These are phyloP conservation scores for Parastagonospora avenae DNA, from an alignment of 2,329 filamentous ascomycete species.

Conservation along the genomic window DNA sequence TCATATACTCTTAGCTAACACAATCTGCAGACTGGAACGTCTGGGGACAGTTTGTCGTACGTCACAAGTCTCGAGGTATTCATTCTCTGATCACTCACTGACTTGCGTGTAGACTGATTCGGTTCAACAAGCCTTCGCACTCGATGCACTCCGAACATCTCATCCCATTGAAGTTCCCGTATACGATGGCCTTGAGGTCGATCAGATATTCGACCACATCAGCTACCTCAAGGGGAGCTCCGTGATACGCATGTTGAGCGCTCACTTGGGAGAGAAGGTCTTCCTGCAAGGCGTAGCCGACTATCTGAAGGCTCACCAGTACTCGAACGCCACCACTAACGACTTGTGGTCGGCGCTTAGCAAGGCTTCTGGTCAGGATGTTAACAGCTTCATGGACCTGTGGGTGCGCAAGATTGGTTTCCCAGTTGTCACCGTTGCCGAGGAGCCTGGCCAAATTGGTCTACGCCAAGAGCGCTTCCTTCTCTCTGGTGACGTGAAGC, in stretches of 20 bases:
- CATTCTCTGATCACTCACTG: conserved; percentile 35
- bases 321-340: conserved; percentile 87
- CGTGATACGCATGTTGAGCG: conserved; percentile 93
- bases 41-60: conserved; percentile 92
- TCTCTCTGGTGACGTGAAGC: conserved; percentile 85
- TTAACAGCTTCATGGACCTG: conserved; percentile 84
- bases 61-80: conserved; percentile 61
- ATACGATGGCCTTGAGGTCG: conserved; percentile 89
- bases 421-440: conserved; percentile 83
- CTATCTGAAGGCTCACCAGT: conserved; percentile 87
- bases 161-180: conserved; percentile 97
- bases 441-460: conserved; percentile 80
- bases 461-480: conserved; percentile 89
- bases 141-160: conserved; percentile 88
- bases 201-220: conserved; percentile 97
- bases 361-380: conserved; percentile 84
- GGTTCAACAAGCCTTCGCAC: conserved; percentile 86
- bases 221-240: conserved; percentile 97
- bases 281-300: conserved; percentile 90
- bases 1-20: conserved; percentile 8
- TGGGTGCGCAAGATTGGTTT: conserved; percentile 98
- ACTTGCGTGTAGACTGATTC: conserved; percentile 73
- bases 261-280: conserved; percentile 82
- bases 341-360: conserved; percentile 90
- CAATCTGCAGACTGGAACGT: conserved; percentile 79